Evolutionary conservation across 1,284 basidiomycete species (phyloP), one percentile per base, ranked within the genome.

Genomic region (Schizophyllum amplum): DNA sequence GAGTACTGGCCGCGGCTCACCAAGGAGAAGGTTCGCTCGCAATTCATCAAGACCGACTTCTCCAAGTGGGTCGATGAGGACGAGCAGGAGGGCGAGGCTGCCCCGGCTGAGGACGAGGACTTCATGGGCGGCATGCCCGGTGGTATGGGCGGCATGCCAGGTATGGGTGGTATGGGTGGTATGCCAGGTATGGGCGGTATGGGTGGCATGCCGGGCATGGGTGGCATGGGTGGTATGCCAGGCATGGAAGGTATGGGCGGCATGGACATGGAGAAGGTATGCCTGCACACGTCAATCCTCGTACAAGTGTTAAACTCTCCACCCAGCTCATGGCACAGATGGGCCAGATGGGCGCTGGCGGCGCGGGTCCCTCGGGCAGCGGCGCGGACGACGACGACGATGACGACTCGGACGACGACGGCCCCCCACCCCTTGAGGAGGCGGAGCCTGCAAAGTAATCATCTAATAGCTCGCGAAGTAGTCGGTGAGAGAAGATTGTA

Each of bases 11-110:
- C 91, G 21, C 83, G 93, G 60, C 76, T 97, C 55, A 92, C 90
- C 49, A 94, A 94, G 73, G 90, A 90, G 62, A 94, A 93, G 72
- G 69, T 81, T 60, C 91, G 83, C 73, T 82, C 79, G 59, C 75
- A 83, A 55, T 94, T 84, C 74, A 75, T 95, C 71, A 94, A 93
- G 80, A 94, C 92, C 53, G 92, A 96, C 72, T 96, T 94, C 70
- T 76, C 78, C 66, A 94, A 90, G 74, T 97, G 93, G 93, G 88
- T 90, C 54, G 94, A 96, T 68, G 94, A 97, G 76, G 94, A 97
- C 68, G 94, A 97, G 71, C 94, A 97, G 74, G 88, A 92, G 27
- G 87, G 77, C 53, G 63, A 63, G 4, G 66, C 66, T 6, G 20
- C 9, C 48, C 21, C 20, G 11, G 71, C 67, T 48, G 60, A 74